Base-by-base conservation (phyloP, 805 yeast genomes). In the Wickerhamiella parazyma region DNA sequence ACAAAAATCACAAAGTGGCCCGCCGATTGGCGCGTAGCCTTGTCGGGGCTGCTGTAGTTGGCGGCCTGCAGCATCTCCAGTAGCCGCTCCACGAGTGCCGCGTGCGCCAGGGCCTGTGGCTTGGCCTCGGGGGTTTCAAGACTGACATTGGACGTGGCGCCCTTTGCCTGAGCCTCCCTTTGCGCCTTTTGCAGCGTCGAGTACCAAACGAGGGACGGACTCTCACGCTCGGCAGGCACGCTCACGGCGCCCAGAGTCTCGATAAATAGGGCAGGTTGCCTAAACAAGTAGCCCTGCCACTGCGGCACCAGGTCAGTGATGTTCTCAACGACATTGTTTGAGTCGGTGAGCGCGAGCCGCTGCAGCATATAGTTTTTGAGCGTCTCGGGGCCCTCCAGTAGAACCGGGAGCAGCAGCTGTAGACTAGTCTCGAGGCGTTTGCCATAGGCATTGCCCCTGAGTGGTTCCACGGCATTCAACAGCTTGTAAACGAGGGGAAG, bases 381-480 rank as follows among this genome's bases (percentile, higher is more conserved):
- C 3, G 22, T 21, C n/a, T 28, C 28, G 11, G 33, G 41, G 10
- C 40, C 28, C 18, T 44, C 47, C 29, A 38, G 11, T 2, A 20
- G 25, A 4, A 38, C 9, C 4, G 40, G 26, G 14, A 39, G 16
- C 19, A 44, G 20, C 22, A 36, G 28, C 17, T 21, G 12, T 5
- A 31, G 33, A 11, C 38, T 38, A 2, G 35, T 22, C 31, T 33
- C 40, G 10, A 39, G 26, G 3, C 44, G 34, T 12, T 20, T 26
- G 11, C 43, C 44, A 21, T 16, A 26, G 6, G 40, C 40, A 17
- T 26, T 22, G n/a, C 40, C 40, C 12, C n/a, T 36, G 18, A 18
- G 37, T 3, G 16, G 11, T 10, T 24, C 17, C 3, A 40, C 33
- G 3, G 43, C 33, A 2, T 5, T 8, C 8, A 40, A 22, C 11